Evolutionary conservation across 208 protist genomes (phyloP), one percentile per base, ranked within the genome.

Genomic region (Herpetomonas tarakana): DNA sequence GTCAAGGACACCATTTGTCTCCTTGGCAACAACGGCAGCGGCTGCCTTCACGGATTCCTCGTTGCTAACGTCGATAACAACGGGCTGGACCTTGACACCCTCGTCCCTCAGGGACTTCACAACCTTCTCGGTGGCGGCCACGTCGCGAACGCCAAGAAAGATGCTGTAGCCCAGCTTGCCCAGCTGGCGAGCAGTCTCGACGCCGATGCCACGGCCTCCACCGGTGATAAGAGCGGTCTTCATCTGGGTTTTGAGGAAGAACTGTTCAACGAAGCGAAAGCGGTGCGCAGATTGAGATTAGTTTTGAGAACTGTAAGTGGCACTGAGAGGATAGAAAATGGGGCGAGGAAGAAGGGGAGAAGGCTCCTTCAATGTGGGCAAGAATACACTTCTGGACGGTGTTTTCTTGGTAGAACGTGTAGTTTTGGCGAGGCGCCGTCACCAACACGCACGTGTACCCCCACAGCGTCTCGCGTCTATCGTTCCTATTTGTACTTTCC

Each of bases 191-290:
- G 82, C 83, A 9, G 77, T 88, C 54, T 90, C 79, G 18, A 87
- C 56, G 28, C 88, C 88, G 54, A 97, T 88, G 6, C 88, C 91
- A 45, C 80, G 79, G 70, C 91, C 92, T n/a, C 56, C 83, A 25
- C 88, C 91, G 18, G 84, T 88, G 47, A 97, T 81, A 35, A 92
- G 69, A 1, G 75, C 87, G 56, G 73, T 65, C 51, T 70, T 70
- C 25, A 53, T 53, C 4, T 6, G 11, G 19, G 7, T 52, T 7
- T 52, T 7, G 46, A 18, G 18, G 18, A 45, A 45, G 38, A 45
- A 45, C 11, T 11, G n/a, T n/a, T n/a, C n/a, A n/a, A n/a, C n/a
- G n/a, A n/a, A n/a, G n/a, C n/a, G n/a, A n/a, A n/a, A n/a, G n/a
- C n/a, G n/a, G n/a, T n/a, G n/a, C n/a, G n/a, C n/a, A n/a, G n/a